Evolutionary conservation across 1,284 basidiomycete species (phyloP), one percentile per base, ranked within the genome.

Genomic region (Heterobasidion parviporum): DNA sequence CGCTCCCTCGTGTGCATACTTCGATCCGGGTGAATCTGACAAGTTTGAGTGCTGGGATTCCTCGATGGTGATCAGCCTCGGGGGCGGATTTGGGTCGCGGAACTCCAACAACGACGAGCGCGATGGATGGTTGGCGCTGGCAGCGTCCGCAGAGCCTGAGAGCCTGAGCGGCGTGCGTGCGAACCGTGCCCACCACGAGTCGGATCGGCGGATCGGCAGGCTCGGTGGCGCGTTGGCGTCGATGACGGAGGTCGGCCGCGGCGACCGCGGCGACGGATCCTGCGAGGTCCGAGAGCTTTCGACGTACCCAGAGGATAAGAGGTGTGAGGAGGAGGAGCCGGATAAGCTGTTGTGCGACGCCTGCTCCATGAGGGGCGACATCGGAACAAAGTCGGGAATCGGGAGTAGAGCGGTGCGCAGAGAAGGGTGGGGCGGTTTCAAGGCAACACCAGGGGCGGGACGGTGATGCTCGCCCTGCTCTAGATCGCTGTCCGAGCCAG

Each of bases 31-130:
- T 26, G 49, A 36, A 47, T 71, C 66, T 3, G 65, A 65, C 9
- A 72, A 67, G 53, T 60, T 61, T 14, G 74, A 68, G 44, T 70
- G 60, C n/a, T 64, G 67, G 20, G 69, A 71, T 63, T 87, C 82
- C 57, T 81, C 77, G 59, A 85, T 83, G 1, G 79, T 68, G 26
- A 72, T 68, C 12, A 89, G 72, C 10, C 75, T 73, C 2, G 88
- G 87, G 6, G 78, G 79, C 1, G 87, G 85, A 58, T 82, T 83
- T 1, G 87, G 87, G 66, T 91, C 88, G 44, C 85, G 78, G 65
- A 89, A 80, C 14, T 78, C 56, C 10, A 63, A 41, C 36, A 60
- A 57, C 16, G 46, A 26, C 70, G 32, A 69, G 72, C n/a, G 66
- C 69, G 10, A 74, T 64, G 59, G 80, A 76, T 26, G 26, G 2